Conservation (phyloP, 1,139 yeast genomes). For the Ogataea hybrid region DNA sequence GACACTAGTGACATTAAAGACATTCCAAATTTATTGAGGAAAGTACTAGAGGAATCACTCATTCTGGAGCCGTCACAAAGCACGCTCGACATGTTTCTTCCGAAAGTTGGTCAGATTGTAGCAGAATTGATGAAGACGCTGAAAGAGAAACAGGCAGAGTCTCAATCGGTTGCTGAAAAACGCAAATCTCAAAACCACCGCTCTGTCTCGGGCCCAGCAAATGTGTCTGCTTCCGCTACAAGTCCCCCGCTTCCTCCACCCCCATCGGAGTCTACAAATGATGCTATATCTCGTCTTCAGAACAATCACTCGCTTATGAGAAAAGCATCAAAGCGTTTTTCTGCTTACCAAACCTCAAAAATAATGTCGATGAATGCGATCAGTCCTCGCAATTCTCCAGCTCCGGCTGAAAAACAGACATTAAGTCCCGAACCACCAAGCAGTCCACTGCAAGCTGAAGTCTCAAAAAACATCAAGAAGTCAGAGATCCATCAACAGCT, state of each 20-base stretch:
- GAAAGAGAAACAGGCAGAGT: conserved; percentile 68
- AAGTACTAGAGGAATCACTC: conserved; percentile 81
- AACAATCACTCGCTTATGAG: conserved; percentile 80
- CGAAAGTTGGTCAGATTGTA: conserved; percentile 83
- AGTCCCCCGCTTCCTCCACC: conserved; percentile 4
- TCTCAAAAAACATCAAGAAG: conserved; percentile 22
- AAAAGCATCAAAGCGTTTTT: conserved; percentile 87
- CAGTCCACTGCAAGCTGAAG: conserved; percentile 28
- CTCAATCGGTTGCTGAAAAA: conserved; percentile 28
- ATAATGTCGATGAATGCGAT: conserved; percentile 28
- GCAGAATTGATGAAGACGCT: conserved; percentile 77
- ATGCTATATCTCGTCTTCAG: conserved; percentile 72
- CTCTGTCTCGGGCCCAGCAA: conserved; percentile 27
- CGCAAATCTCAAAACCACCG: conserved; percentile 18
- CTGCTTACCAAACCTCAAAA: conserved; percentile 72
- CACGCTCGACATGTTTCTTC: conserved; percentile 75
- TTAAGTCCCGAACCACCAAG: conserved; percentile 15
- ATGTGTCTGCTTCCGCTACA: conserved; percentile 9
- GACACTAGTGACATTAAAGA: conserved; percentile 73
- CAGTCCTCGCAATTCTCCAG: conserved; percentile 15
- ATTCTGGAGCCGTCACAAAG: conserved; percentile 86
- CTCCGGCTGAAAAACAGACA: conserved; percentile 11
- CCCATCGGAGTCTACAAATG: conserved; percentile 3
- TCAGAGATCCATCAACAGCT: conserved; percentile 24
- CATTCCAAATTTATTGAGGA: conserved; percentile 70